Conservation (phyloP, 2,329 filamentous ascomycete genomes). For the Fusarium mangiferae region DNA sequence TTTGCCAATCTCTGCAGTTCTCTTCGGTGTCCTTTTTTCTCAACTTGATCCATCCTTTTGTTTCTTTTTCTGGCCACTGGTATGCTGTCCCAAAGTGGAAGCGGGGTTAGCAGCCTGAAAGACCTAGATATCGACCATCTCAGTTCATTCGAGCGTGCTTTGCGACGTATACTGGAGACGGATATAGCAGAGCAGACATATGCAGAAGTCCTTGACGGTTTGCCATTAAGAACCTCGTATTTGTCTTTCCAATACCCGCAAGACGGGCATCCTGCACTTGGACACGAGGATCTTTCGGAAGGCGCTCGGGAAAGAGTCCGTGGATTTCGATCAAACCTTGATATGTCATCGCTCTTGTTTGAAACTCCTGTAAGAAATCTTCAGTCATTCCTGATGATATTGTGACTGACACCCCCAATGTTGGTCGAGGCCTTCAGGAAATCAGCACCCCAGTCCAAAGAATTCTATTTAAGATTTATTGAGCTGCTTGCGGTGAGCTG, state of each 20-base stretch:
- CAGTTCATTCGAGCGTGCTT: neutral
- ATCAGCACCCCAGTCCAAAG: fast-evolving
- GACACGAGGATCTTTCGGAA: neutral
- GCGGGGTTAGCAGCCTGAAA: neutral
- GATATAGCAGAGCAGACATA: neutral
- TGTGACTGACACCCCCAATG: fast-evolving
- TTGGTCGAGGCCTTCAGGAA: neutral
- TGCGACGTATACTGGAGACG: neutral
- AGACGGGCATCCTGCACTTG: neutral
- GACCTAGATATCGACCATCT: neutral
- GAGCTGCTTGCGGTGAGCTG: conserved; percentile 2
- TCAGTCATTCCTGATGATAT: fast-evolving
- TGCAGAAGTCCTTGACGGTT: conserved; percentile 3
- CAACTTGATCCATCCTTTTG: neutral
- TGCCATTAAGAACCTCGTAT: neutral
- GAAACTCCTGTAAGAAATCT: fast-evolving
- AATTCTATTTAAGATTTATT: neutral
- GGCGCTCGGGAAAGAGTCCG: neutral
- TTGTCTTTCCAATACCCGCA: neutral
- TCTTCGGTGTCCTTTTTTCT: fast-evolving
- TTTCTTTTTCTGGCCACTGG: no score
- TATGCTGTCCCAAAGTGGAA: neutral
- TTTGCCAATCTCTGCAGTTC: fast-evolving
- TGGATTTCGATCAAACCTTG: neutral
- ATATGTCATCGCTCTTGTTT: neutral